Percentiles rank a stretch among this genome's conserved stretches.
These are phyloP conservation scores for Phytophthora podocarpi DNA, from an alignment of 352 stramenopile genomes.

Conservation along the genomic window DNA sequence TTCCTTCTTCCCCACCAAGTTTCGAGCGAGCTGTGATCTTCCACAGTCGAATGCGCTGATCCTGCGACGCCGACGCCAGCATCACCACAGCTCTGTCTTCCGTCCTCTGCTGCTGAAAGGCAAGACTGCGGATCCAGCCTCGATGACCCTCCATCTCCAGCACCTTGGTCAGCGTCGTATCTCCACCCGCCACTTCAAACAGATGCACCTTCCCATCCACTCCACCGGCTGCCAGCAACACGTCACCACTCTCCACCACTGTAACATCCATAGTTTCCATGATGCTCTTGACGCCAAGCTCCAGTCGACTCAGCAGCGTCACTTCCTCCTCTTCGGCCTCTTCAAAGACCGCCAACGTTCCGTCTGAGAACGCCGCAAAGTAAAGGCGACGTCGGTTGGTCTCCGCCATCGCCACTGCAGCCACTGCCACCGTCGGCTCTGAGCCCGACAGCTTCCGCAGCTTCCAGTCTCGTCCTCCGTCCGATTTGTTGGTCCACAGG, in stretches of 20 bases:
- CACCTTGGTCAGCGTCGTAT: conserved; percentile 30
- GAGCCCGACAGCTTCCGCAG: conserved; percentile 18
- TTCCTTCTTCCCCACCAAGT: background rate
- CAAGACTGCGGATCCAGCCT: conserved; percentile 71
- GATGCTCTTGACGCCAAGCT: conserved; percentile 51
- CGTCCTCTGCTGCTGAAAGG: conserved; percentile 37
- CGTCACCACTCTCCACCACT: conserved; percentile 9
- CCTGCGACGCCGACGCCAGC: conserved; percentile 72
- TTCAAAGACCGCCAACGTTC: conserved; percentile 44
- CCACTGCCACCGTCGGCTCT: conserved; percentile 37
- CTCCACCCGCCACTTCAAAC: conserved; percentile 43
- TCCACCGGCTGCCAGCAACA: conserved; percentile 67
- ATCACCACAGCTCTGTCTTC: conserved; percentile 13
- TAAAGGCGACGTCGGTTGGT: conserved; percentile 45
- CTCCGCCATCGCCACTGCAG: conserved; percentile 35
- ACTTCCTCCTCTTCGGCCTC: conserved; percentile 21
- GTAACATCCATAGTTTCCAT: conserved; percentile 54
- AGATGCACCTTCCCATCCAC: conserved; percentile 75
- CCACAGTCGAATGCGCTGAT: conserved; percentile 77
- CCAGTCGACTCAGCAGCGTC: conserved; percentile 24
- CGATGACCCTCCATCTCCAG: conserved; percentile 62
- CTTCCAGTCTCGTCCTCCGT: conserved; percentile 25
- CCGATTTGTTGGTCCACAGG: conserved; percentile 38
- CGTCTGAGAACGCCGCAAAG: conserved; percentile 54
- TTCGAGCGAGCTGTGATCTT: conserved; percentile 36